Evolutionary conservation across 768 basidiomycete genomes (phyloP), one percentile per base, ranked within the genome.

Genomic region (Macrolepiota dolichaula): DNA sequence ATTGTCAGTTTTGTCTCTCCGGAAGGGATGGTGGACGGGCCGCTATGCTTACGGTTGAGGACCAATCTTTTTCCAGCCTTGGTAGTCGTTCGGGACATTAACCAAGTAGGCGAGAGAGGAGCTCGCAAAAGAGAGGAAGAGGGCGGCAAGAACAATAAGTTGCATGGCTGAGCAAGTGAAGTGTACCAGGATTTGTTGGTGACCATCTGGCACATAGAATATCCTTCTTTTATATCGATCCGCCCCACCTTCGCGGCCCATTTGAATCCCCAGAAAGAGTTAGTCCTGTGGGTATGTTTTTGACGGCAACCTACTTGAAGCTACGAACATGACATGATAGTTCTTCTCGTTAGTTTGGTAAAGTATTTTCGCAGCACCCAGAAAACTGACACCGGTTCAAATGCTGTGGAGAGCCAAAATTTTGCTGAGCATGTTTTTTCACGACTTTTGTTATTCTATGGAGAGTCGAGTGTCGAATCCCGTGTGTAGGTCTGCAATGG

Each of bases 31-130:
- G 32, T 17, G 3, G 7, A 32, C 12, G 0, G 3, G 13, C 10
- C 6, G 25, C 4, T 13, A 35, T 36, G 44, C 55, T 51, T 12
- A 62, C 61, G 47, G 25, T 12, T 56, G 55, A 9, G 37, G 55
- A 13, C 52, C 49, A n/a, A 32, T 27, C 11, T 47, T 29, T 3
- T 13, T 27, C 61, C 61, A 62, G 29, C 61, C 61, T n/a, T 49
- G 51, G 3, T 60, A 24, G 35, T 37, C 59, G 44, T 54, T 60
- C 2, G 59, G 59, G n/a, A 47, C 51, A 17, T 54, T 46, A 25
- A 60, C 59, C 51, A 60, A 44, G 52, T 60, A 60, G 13, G 59
- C 59, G 19, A 60, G 27, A 7, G 59, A 60, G 15, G 59, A 60
- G 52, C 27, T 54, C 15, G 25, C 29, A 25, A 60, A 49, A 7